Conservation (phyloP, 2,329 filamentous ascomycete genomes). For the Cryphonectria parasitica region DNA sequence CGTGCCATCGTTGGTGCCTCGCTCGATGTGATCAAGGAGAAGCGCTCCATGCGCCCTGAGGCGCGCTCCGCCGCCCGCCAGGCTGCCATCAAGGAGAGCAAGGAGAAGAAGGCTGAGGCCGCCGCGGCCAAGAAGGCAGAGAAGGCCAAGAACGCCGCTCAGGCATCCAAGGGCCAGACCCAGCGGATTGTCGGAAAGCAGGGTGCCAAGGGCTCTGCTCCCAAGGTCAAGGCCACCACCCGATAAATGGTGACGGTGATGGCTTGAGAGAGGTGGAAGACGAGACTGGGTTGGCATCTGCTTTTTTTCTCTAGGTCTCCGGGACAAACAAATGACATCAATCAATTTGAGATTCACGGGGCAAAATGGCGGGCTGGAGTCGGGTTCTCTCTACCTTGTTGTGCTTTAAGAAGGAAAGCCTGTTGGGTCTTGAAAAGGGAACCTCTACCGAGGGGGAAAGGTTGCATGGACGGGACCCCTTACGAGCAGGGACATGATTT, state of each 20-base stretch:
- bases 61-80: constrained; percentile 88
- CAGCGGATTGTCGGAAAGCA: constrained; percentile 92
- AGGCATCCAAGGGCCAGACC: constrained; percentile 75
- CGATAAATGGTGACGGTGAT: constrained; percentile 63
- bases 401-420: constrained; percentile 28
- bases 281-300: constrained; percentile 15
- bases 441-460: constrained; percentile 32
- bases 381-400: constrained; percentile 30
- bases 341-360: constrained; percentile 28
- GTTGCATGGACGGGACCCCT: constrained; percentile 39
- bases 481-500: constrained; percentile 32
- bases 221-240: constrained; percentile 84
- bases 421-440: constrained; percentile 26
- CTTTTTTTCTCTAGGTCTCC: constrained; percentile 20
- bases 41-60: constrained; percentile 91
- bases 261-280: constrained; percentile 8
- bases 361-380: constrained; percentile 29
- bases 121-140: constrained; percentile 97
- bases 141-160: constrained; percentile 91
- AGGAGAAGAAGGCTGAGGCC: constrained; percentile 93
- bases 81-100: constrained; percentile 93
- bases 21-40: constrained; percentile 99
- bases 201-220: constrained; percentile 86
- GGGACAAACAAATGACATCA: constrained; percentile 19
- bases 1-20: constrained; percentile 98